Conservation (phyloP, 768 basidiomycete species). For the Pholiota molesta region DNA sequence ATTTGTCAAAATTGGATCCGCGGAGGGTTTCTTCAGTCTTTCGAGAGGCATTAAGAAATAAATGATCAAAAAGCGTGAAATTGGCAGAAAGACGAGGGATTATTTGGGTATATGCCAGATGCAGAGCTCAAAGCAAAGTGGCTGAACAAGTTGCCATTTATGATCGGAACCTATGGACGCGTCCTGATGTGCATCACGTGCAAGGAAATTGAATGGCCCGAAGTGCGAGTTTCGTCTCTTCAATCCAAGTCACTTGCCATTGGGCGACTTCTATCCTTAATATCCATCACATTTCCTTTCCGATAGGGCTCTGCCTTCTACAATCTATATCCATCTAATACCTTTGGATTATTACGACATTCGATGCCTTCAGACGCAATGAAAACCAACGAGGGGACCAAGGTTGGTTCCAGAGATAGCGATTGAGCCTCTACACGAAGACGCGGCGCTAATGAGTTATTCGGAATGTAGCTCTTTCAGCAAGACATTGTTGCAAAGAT, state of each 20-base stretch:
- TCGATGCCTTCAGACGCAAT: background rate
- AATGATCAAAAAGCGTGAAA: background rate
- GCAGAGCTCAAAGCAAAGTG: background rate
- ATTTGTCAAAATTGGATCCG: background rate
- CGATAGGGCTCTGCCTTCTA: background rate
- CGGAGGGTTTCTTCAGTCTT: conserved; percentile 24
- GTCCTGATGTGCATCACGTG: background rate
- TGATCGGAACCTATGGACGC: background rate
- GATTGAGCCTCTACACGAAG: background rate
- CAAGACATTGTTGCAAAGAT: conserved; percentile 66
- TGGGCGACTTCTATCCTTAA: background rate
- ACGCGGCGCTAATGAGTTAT: background rate
- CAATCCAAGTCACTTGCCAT: background rate
- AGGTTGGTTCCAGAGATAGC: background rate
- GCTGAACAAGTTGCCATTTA: background rate
- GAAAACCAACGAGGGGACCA: background rate
- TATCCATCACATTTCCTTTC: background rate
- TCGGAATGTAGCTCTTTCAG: conserved; percentile 55
- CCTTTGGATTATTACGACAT: background rate
- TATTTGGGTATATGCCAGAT: background rate
- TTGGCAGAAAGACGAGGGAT: background rate
- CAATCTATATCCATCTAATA: background rate
- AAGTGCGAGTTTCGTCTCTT: background rate
- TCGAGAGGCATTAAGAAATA: conserved; percentile 5
- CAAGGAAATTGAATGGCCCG: background rate